Evolutionary conservation across 257 asterid genomes (phyloP).

Genomic region (Solanum dulcamara): DNA sequence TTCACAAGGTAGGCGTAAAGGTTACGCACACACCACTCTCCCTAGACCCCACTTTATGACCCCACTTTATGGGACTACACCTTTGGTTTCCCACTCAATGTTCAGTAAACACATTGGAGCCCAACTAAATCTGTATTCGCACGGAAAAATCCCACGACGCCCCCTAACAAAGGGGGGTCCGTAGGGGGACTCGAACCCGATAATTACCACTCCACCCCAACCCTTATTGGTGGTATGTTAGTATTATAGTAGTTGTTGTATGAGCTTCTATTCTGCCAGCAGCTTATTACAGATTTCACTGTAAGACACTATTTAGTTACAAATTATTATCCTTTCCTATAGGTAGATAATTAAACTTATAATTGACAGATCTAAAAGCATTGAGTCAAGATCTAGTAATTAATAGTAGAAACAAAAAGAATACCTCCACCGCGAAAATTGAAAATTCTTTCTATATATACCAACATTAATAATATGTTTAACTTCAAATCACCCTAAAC

Average conservation of each 20-base stretch:
- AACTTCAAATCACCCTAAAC: neutral
- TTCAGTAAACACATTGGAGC: too few species aligned
- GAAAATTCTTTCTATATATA: neutral
- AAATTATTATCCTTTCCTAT: neutral
- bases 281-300: neutral
- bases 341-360: neutral
- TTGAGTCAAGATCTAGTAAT: neutral
- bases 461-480: neutral
- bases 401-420: neutral
- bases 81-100: too few species aligned
- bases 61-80: accelerated
- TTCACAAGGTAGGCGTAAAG: neutral
- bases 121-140: too few species aligned
- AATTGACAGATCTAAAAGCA: neutral
- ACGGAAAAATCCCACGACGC: too few species aligned
- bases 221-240: too few species aligned
- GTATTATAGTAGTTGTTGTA: too few species aligned
- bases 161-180: too few species aligned
- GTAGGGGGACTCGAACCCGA: too few species aligned
- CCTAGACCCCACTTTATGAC: neutral
- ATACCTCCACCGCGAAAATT: neutral
- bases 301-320: neutral
- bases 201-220: too few species aligned
- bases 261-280: neutral
- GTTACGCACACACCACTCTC: too few species aligned